phyloP scores from a whole-genome alignment of 768 basidiomycete genomes.

The Tephrocybe sp. region DNA sequence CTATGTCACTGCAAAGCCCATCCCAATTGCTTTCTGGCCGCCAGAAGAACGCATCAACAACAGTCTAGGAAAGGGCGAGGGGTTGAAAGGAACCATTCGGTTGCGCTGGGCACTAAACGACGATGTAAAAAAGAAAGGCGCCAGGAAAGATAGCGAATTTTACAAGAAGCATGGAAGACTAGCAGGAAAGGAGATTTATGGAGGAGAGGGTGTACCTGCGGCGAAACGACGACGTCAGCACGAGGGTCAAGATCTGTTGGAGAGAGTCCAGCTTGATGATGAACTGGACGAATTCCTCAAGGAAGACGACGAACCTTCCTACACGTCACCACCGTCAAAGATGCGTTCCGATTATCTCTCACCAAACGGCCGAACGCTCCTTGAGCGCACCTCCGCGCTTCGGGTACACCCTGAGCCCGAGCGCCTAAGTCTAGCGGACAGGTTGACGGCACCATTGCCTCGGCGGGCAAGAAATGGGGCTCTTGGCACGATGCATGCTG shows the following conservation, averaged over 20 bases:
- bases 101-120: conserved; percentile 75
- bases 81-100: conserved; percentile 59
- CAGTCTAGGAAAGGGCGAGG: conserved; percentile 67
- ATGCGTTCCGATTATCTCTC: conserved; percentile 68
- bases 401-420: conserved; percentile 34
- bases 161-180: conserved; percentile 69
- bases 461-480: conserved; percentile 33
- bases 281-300: conserved; percentile 71
- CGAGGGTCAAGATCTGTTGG: conserved; percentile 27
- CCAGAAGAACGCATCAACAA: conserved; percentile 73
- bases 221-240: conserved; percentile 36
- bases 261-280: conserved; percentile 51
- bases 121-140: conserved; percentile 79
- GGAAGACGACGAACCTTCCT: conserved; percentile 34
- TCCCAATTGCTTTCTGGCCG: conserved; percentile 76
- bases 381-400: conserved; percentile 53
- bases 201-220: conserved; percentile 22
- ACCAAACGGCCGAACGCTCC: conserved; percentile 45
- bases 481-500: conserved; percentile 21
- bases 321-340: conserved; percentile 55
- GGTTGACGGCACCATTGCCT: conserved; percentile 45
- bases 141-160: conserved; percentile 70
- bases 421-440: conserved; percentile 35
- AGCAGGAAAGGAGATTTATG: conserved; percentile 60
- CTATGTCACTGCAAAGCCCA: conserved; percentile 59